Conservation (phyloP, 2,329 filamentous ascomycete species). For the Ceratocystis eucalypticola region DNA sequence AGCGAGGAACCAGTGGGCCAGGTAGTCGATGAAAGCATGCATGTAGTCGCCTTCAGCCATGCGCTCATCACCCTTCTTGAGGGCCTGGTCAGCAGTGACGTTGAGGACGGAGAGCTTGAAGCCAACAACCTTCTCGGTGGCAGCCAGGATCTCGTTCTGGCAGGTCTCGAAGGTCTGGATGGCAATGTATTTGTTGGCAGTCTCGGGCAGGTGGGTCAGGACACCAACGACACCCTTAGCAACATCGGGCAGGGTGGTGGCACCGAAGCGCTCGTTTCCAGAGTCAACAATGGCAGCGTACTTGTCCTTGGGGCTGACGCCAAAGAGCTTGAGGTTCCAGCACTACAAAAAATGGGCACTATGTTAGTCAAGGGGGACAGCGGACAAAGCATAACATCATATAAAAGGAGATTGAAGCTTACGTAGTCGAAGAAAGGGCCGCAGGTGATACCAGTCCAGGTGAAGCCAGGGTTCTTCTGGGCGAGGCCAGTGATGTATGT, state of each 20-base stretch:
- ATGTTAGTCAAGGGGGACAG: conserved; percentile 27
- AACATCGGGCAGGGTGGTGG: conserved; percentile 35
- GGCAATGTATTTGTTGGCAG: conserved; percentile 37
- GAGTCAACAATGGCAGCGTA: conserved; percentile 35
- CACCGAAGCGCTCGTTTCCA: conserved; percentile 35
- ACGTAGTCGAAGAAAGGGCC: conserved; percentile 33
- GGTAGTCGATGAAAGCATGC: conserved; percentile 11
- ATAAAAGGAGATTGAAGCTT: conserved; percentile 25
- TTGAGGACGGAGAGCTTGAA: background rate
- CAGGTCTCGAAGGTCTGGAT: conserved; percentile 33
- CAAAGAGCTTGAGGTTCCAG: conserved; percentile 32
- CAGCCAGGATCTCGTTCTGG: conserved; percentile 33
- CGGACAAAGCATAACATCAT: conserved; percentile 35
- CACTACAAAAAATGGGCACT: background rate
- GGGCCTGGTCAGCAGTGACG: conserved; percentile 19
- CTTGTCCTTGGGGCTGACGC: conserved; percentile 32
- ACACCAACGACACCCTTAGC: conserved; percentile 37
- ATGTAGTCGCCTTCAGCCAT: conserved; percentile 23
- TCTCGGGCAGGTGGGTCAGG: conserved; percentile 37
- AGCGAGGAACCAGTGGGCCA: conserved; percentile 6
- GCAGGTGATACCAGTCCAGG: conserved; percentile 37
- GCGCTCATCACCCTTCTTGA: conserved; percentile 27
- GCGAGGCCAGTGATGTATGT: conserved; percentile 31
- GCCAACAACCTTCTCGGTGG: conserved; percentile 37
- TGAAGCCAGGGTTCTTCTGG: conserved; percentile 29